These are phyloP conservation scores for Solanum sitiens DNA, from an alignment of 257 asterid species.

Conservation along the genomic window DNA sequence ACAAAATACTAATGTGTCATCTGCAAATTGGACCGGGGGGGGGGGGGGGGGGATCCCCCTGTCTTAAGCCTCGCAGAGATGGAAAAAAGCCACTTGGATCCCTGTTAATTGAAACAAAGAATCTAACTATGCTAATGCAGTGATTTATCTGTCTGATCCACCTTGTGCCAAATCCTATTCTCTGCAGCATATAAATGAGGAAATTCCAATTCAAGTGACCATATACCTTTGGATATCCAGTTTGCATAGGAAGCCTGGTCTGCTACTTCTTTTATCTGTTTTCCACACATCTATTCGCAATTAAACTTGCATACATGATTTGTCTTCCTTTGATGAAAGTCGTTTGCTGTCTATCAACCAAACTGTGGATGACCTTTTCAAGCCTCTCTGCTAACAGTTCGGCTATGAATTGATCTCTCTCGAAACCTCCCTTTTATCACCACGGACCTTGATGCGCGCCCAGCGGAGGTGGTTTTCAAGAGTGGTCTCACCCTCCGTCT, in stretches of 20 bases:
- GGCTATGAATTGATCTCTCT: neutral
- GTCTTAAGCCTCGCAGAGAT: neutral
- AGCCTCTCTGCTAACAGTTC: neutral
- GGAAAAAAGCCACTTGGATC: neutral
- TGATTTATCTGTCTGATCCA: neutral
- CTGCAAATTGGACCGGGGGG: neutral
- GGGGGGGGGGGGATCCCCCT: neutral
- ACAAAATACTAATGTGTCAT: neutral
- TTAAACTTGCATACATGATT: neutral
- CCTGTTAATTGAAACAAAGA: neutral
- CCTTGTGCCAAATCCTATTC: neutral
- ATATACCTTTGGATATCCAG: neutral
- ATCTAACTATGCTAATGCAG: neutral
- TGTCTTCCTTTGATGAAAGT: neutral
- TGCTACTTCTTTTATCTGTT: too few relatives aligned
- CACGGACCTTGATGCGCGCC: neutral
- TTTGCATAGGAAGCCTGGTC: neutral
- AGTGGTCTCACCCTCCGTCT: neutral
- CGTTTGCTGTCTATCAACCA: neutral
- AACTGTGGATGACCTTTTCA: neutral
- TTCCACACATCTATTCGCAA: neutral
- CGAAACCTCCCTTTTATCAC: neutral
- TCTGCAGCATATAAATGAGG: neutral
- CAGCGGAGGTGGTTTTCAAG: neutral
- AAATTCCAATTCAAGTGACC: neutral